phyloP scores from a whole-genome alignment of 2,329 filamentous ascomycete species.

The Claviceps arundinis region DNA sequence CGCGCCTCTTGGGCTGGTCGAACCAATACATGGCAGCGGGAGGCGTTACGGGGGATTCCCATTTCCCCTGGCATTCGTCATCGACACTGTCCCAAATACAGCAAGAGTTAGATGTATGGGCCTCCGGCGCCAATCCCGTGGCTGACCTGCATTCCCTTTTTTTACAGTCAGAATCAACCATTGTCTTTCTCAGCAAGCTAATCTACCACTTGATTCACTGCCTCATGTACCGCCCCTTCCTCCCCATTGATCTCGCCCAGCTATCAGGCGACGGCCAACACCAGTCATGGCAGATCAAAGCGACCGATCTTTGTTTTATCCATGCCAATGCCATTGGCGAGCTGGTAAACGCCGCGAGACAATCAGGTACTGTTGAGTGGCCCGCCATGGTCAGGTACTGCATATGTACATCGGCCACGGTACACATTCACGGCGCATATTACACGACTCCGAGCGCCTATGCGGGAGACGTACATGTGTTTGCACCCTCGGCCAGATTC shows the following conservation, averaged over 20 bases:
- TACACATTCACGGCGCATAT: slow-evolving; percentile 75
- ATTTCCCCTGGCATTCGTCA: slow-evolving; percentile 81
- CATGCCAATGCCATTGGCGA: slow-evolving; percentile 83
- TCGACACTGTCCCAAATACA: slow-evolving; percentile 78
- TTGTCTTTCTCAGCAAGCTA: slow-evolving; percentile 69
- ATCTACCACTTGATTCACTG: slow-evolving; percentile 82
- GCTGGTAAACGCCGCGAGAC: slow-evolving; percentile 64
- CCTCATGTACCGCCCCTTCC: slow-evolving; percentile 73
- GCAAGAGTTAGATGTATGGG: slow-evolving; percentile 76
- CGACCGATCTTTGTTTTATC: slow-evolving; percentile 73
- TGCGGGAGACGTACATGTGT: slow-evolving; percentile 45
- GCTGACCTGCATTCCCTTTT: slow-evolving; percentile 60
- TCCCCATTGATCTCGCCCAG: slow-evolving; percentile 73
- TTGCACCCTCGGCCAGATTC: slow-evolving; percentile 52
- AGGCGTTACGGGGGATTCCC: slow-evolving; percentile 77
- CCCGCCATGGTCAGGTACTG: slow-evolving; percentile 79
- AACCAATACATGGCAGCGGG: slow-evolving; percentile 75
- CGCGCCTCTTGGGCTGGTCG: slow-evolving; percentile 67
- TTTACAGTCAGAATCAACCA: slow-evolving; percentile 63
- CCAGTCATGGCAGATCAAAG: slow-evolving; percentile 86
- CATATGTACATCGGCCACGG: slow-evolving; percentile 73
- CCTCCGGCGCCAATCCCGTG: slow-evolving; percentile 72
- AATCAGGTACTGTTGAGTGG: slow-evolving; percentile 66
- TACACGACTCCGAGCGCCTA: slow-evolving; percentile 43
- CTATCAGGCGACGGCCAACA: slow-evolving; percentile 70